A percentile compares a stretch with the other conserved stretches of the same genome.
These are phyloP conservation scores for Cercospora janseana DNA, from an alignment of 2,329 filamentous ascomycete species.

Conservation along the genomic window DNA sequence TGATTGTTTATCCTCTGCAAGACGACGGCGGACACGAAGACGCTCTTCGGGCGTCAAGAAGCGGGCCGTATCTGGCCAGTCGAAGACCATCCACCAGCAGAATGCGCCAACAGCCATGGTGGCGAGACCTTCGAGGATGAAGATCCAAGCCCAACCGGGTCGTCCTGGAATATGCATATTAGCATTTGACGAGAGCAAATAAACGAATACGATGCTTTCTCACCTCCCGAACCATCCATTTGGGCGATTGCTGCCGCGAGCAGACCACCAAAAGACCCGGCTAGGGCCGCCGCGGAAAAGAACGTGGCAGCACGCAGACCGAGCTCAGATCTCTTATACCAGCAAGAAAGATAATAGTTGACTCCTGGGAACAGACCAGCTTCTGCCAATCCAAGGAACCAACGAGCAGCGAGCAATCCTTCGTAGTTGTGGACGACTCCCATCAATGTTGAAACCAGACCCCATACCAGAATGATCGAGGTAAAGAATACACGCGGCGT, in stretches of 20 bases:
- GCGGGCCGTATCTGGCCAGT: slow-evolving; percentile 58
- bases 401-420: slow-evolving; percentile 33
- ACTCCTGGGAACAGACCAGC: slow-evolving; percentile 62
- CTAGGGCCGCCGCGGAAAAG: slow-evolving; percentile 77
- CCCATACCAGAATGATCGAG: slow-evolving; percentile 73
- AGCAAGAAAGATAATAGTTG: slow-evolving; percentile 78
- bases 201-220: slow-evolving; percentile 41
- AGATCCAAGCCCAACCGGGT: slow-evolving; percentile 35
- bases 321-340: slow-evolving; percentile 78
- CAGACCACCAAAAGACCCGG: slow-evolving; percentile 74
- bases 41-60: slow-evolving; percentile 54
- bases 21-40: slow-evolving; percentile 28
- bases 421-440: slow-evolving; percentile 31
- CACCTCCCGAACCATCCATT: slow-evolving; percentile 63
- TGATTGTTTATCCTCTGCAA: slow-evolving; percentile 31
- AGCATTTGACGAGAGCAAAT: not conserved
- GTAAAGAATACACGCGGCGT: slow-evolving; percentile 72
- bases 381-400: slow-evolving; percentile 36
- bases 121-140: slow-evolving; percentile 59
- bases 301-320: slow-evolving; percentile 66
- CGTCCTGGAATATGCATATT: not conserved
- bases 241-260: slow-evolving; percentile 69
- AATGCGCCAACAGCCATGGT: slow-evolving; percentile 58
- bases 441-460: slow-evolving; percentile 38
- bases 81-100: slow-evolving; percentile 42